Conservation (phyloP, 2,329 filamentous ascomycete genomes). For the Pezicula rhizophila region DNA sequence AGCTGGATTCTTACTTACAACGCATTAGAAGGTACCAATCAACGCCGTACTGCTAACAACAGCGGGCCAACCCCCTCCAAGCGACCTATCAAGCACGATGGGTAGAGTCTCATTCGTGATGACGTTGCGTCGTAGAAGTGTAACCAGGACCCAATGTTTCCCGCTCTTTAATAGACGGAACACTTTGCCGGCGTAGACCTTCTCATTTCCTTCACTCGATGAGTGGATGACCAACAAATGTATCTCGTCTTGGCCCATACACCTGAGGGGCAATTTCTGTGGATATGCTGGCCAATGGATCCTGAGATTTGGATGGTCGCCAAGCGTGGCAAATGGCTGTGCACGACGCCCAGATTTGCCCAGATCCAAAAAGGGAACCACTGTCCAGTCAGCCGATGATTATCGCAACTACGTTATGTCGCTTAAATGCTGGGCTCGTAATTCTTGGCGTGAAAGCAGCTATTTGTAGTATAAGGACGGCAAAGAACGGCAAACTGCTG, state of each 20-base stretch:
- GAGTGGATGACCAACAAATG: conserved; percentile 91
- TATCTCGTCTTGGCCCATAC: conserved; percentile 73
- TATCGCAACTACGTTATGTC: too few species aligned
- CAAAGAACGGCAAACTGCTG: too few species aligned
- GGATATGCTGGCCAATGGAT: too few species aligned
- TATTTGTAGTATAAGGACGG: too few species aligned
- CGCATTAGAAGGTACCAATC: conserved; percentile 58
- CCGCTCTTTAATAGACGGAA: conserved; percentile 74
- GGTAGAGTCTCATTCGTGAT: conserved; percentile 96
- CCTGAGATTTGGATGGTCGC: too few species aligned
- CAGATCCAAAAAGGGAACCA: too few species aligned
- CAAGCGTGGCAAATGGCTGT: too few species aligned
- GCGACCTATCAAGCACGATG: conserved; percentile 87
- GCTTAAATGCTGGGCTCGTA: too few species aligned
- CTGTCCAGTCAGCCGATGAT: too few species aligned
- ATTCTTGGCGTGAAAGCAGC: too few species aligned
- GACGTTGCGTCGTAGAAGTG: conserved; percentile 87
- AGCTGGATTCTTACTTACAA: background rate
- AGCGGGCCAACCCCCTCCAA: conserved; percentile 91
- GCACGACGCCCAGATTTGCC: too few species aligned
- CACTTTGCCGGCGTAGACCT: conserved; percentile 77
- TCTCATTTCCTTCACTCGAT: conserved; percentile 78
- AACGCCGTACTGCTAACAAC: conserved; percentile 88
- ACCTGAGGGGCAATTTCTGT: conserved; percentile 16
- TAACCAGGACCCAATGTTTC: conserved; percentile 98